These are phyloP conservation scores for Murraya koenigii DNA, from an alignment of 345 rosid genomes.

Conservation along the genomic window DNA sequence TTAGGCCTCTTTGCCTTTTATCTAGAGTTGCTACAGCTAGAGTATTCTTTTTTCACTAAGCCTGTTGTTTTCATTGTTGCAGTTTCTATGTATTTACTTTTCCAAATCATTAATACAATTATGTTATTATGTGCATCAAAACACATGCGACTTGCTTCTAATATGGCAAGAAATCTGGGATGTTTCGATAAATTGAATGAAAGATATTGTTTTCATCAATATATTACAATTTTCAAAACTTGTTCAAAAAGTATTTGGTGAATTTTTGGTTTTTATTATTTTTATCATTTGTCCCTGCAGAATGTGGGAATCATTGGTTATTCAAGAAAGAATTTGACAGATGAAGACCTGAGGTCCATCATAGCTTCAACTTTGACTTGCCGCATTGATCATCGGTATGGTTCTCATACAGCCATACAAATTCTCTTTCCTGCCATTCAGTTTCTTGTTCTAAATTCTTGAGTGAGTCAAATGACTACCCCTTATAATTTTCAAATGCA, in stretches of 20 bases:
- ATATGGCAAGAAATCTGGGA: too few species aligned
- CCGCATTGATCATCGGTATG: conserved; percentile 71
- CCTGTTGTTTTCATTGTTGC: too few species aligned
- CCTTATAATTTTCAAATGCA: neutral
- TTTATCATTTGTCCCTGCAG: conserved; percentile 31
- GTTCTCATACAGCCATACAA: conserved; percentile 16
- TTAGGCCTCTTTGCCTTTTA: neutral
- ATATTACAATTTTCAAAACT: neutral
- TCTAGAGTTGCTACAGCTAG: neutral
- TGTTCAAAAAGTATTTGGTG: neutral
- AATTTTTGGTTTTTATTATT: neutral
- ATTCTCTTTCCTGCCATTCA: neutral
- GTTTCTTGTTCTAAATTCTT: neutral
- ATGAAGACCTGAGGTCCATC: conserved; percentile 65
- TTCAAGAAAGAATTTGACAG: conserved; percentile 68
- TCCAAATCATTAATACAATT: neutral
- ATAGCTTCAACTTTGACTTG: conserved; percentile 69
- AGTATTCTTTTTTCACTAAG: neutral
- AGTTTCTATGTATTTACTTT: neutral
- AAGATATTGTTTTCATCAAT: too few species aligned
- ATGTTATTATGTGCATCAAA: too few species aligned
- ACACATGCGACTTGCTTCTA: too few species aligned
- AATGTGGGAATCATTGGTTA: conserved; percentile 64
- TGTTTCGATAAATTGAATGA: too few species aligned
- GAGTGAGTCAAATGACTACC: neutral